phyloP scores from a whole-genome alignment of 1,139 yeast genomes.

The Yamadazyma siamensis region DNA sequence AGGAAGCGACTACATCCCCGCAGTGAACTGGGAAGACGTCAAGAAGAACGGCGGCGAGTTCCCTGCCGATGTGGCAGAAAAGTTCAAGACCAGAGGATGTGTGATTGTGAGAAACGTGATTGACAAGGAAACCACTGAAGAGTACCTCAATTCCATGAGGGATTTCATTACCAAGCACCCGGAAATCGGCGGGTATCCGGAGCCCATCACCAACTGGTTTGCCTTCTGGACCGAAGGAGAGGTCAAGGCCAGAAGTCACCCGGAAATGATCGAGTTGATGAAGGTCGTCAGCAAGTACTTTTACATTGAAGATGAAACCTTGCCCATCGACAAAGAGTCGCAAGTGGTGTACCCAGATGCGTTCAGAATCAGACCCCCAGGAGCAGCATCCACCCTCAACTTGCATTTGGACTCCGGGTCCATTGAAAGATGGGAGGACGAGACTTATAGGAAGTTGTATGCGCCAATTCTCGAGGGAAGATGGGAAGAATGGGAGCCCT shows the following conservation, averaged over 20 bases:
- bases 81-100: slow-evolving; percentile 16
- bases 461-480: slow-evolving; percentile 37
- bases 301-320: slow-evolving; percentile 23
- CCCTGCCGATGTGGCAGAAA: slow-evolving; percentile 11
- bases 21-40: slow-evolving; percentile 16
- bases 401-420: slow-evolving; percentile 47
- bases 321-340: slow-evolving; percentile 23
- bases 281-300: slow-evolving; percentile 30
- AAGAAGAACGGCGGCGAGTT: slow-evolving; percentile 11
- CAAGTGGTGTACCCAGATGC: slow-evolving; percentile 38
- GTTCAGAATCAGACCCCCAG: slow-evolving; percentile 42
- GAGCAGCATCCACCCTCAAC: slow-evolving; percentile 32
- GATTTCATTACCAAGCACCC: slow-evolving; percentile 24
- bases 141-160: slow-evolving; percentile 18
- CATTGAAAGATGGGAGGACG: slow-evolving; percentile 35
- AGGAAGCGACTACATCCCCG: slow-evolving; percentile 16
- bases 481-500: slow-evolving; percentile 49
- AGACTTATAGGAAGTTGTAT: slow-evolving; percentile 36
- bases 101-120: slow-evolving; percentile 21
- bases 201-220: slow-evolving; percentile 25
- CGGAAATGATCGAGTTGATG: slow-evolving; percentile 28
- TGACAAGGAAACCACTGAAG: slow-evolving; percentile 13
- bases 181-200: slow-evolving; percentile 32
- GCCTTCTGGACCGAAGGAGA: slow-evolving; percentile 45
- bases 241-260: slow-evolving; percentile 40